Evolutionary conservation across 192 early-diverging fungal species (phyloP).

Genomic region (Podila epicladia): DNA sequence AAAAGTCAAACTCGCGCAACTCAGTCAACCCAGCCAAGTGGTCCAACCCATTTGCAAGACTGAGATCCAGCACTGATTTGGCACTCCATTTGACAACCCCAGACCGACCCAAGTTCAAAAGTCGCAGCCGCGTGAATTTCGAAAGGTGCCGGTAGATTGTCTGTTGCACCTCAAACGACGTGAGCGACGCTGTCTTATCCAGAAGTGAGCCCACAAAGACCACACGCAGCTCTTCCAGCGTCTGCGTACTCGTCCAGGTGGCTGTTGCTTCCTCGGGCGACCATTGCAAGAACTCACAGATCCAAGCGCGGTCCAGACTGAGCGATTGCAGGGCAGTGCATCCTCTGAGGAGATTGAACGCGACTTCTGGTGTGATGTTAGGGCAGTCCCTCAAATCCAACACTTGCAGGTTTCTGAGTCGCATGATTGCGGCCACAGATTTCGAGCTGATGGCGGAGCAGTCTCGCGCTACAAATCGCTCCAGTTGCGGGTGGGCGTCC

Average conservation of each 20-base stretch:
- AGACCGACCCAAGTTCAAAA: conserved; percentile 25
- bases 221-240: conserved; percentile 28
- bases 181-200: not conserved
- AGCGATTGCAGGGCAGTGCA: conserved; percentile 18
- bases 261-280: not conserved
- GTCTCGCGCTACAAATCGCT: conserved; percentile 11
- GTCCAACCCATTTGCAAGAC: conserved; percentile 15
- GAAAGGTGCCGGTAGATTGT: conserved; percentile 14
- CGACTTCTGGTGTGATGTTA: conserved; percentile 4
- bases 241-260: not conserved
- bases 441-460: not conserved
- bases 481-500: not conserved
- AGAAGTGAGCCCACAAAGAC: conserved; percentile 16
- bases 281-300: conserved; percentile 5
- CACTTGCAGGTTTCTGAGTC: conserved; percentile 3
- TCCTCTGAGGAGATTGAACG: conserved; percentile 2
- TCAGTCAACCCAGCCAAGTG: conserved; percentile 11
- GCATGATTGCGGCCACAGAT: not conserved
- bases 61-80: conserved; percentile 28
- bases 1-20: conserved; percentile 40
- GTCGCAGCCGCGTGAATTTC: conserved; percentile 7
- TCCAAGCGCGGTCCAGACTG: conserved; percentile 19
- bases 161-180: conserved; percentile 5
- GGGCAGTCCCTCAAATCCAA: conserved; percentile 21
- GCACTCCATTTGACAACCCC: not conserved